Evolutionary conservation across 768 basidiomycete genomes (phyloP), one percentile per base, ranked within the genome.

Genomic region (Boletus reticuloceps): DNA sequence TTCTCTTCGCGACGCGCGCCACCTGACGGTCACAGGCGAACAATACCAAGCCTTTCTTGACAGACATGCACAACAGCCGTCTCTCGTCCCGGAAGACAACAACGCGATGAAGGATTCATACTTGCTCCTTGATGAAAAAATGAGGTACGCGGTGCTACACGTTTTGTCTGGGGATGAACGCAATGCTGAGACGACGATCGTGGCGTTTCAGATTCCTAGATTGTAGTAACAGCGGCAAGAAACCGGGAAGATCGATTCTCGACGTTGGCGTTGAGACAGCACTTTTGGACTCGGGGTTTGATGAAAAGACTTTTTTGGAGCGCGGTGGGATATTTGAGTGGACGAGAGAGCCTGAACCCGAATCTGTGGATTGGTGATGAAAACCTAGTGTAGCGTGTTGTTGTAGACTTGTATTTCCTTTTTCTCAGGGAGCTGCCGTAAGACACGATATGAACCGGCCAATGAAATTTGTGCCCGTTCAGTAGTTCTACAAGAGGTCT

Each of bases 51-150:
- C 66, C 6, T 75, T 76, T 52, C 54, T 74, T 19, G 64, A 63
- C 10, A 59, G 71, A 31, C 74, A 74, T 52, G 38, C 40, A 25
- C 36, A 22, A 1, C 68, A 69, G 38, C 14, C 36, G 5, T 68
- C 59, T 32, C 69, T 75, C 17, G 70, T 75, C 17, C 70, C 69
- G 1, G 75, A 76, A 51, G 63, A 67, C 52, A 76, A 76, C 49
- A 63, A 72, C 5, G 54, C 69, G 5, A 76, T 76, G 73, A 69
- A 67, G 49, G 72, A 73, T 48, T 75, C 74, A 2, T 75, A 75
- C 52, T 55, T 76, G 20, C 64, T 65, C 19, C 53, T 75, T 0
- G 74, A 76, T 53, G 74, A 76, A 60, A 47, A 60, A 11, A 75
- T 73, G 72, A 47, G 74, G 75, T 65, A 50, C 19, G 61, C 47